Percentiles rank a stretch among this genome's conserved stretches.
These are phyloP conservation scores for Quaeritorhiza haematococci DNA, from an alignment of 371 early-diverging fungal genomes.

Conservation along the genomic window DNA sequence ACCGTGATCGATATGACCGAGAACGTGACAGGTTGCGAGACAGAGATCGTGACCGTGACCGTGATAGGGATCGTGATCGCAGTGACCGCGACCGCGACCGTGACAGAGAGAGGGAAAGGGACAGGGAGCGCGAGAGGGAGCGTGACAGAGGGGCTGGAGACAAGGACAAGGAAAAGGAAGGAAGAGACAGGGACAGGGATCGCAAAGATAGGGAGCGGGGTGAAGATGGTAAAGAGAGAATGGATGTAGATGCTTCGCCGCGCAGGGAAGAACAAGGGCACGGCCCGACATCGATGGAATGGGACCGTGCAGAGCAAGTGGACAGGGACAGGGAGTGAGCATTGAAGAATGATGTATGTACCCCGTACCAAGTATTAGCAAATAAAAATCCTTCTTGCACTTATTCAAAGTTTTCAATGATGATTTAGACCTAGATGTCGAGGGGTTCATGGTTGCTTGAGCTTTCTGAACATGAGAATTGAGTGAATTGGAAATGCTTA, in stretches of 20 bases:
- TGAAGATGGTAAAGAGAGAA: not conserved
- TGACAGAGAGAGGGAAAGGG: slow-evolving; percentile 24
- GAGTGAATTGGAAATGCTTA: too few relatives aligned
- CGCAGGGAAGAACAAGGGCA: not conserved
- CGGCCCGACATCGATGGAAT: too few relatives aligned
- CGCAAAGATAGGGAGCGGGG: not conserved
- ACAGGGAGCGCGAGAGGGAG: slow-evolving; percentile 21
- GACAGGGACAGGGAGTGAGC: too few relatives aligned
- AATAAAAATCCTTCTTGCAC: too few relatives aligned
- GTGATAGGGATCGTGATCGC: slow-evolving; percentile 17
- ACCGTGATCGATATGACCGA: not conserved
- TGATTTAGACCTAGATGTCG: too few relatives aligned
- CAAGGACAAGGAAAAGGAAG: slow-evolving; percentile 1
- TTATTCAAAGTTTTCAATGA: too few relatives aligned
- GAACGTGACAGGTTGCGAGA: not conserved
- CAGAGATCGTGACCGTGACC: slow-evolving; percentile 22
- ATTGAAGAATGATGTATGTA: too few relatives aligned
- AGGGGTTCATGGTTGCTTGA: too few relatives aligned
- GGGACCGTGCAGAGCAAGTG: too few relatives aligned
- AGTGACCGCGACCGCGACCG: slow-evolving; percentile 12
- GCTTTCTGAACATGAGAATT: too few relatives aligned
- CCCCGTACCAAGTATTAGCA: too few relatives aligned
- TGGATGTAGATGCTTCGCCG: not conserved
- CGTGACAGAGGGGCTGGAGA: slow-evolving; percentile 2
- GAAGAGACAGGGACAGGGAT: not conserved